Evolutionary conservation across 1,284 basidiomycete genomes (phyloP).

Genomic region (Ganoderma multipileum): DNA sequence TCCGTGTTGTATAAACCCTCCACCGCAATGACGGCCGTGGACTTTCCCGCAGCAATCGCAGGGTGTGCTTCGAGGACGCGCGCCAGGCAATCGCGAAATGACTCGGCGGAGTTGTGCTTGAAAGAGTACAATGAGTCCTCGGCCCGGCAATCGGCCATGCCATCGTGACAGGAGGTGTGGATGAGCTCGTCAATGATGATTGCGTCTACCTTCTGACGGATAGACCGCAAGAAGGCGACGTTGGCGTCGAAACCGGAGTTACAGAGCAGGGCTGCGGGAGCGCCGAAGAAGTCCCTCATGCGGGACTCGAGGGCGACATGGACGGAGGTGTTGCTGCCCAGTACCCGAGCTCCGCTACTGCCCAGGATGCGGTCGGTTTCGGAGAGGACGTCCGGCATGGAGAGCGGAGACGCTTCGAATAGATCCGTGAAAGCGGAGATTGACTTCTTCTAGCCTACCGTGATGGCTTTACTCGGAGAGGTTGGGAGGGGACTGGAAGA

Average conservation of each 20-base stretch:
- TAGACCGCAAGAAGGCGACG: slow-evolving; percentile 67
- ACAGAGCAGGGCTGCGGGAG: slow-evolving; percentile 80
- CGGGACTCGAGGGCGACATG: slow-evolving; percentile 56
- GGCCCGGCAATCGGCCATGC: too few species aligned
- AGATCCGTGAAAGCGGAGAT: slow-evolving; percentile 1
- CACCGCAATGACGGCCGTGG: slow-evolving; percentile 71
- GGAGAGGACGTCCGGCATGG: slow-evolving; percentile 64
- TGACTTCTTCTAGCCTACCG: not conserved
- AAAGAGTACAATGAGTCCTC: too few species aligned
- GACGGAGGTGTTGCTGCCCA: slow-evolving; percentile 69
- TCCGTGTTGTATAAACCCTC: slow-evolving; percentile 83
- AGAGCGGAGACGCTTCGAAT: not conserved
- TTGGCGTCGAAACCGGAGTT: slow-evolving; percentile 86
- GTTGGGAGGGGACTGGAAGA: not conserved
- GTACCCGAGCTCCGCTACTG: slow-evolving; percentile 84
- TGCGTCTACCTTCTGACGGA: slow-evolving; percentile 81
- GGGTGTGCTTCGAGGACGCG: slow-evolving; percentile 40
- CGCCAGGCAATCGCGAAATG: slow-evolving; percentile 50
- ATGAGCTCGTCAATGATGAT: slow-evolving; percentile 82
- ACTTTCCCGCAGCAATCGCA: slow-evolving; percentile 40
- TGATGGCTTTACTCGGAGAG: not conserved
- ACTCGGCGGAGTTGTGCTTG: slow-evolving; percentile 70
- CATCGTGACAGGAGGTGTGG: too few species aligned
- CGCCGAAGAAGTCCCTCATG: slow-evolving; percentile 64
- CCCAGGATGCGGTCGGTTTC: slow-evolving; percentile 69